Percentiles rank a stretch among this genome's conserved stretches.
These are phyloP conservation scores for Fraxinus sp. DNA, from an alignment of 305 asterid genomes.

Conservation along the genomic window DNA sequence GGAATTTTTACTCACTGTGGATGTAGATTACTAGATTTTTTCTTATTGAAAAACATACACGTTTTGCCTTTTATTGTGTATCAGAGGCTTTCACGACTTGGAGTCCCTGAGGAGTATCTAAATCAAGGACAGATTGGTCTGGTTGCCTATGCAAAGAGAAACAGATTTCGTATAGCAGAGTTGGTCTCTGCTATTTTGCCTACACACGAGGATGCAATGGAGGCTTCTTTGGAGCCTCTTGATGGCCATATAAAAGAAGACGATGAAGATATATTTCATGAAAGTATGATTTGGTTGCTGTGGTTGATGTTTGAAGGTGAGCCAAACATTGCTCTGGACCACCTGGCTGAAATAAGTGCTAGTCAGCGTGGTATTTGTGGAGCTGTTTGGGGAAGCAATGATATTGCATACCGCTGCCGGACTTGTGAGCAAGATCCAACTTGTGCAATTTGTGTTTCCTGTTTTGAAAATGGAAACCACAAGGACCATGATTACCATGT, in stretches of 20 bases:
- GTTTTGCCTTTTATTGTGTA: conserved; percentile 21
- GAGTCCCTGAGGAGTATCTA: conserved; percentile 56
- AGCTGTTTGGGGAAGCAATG: conserved; percentile 76
- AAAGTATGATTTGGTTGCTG: conserved; percentile 74
- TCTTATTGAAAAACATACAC: background rate
- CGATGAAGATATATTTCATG: conserved; percentile 44
- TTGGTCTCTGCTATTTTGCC: conserved; percentile 72
- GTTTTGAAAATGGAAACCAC: conserved; percentile 87
- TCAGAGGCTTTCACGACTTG: conserved; percentile 81
- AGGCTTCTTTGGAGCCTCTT: background rate
- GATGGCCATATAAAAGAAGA: conserved; percentile 26
- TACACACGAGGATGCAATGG: conserved; percentile 39
- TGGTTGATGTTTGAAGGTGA: conserved; percentile 96
- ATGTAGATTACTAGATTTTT: background rate
- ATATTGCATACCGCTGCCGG: conserved; percentile 82
- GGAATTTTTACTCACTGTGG: background rate
- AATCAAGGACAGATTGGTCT: conserved; percentile 54
- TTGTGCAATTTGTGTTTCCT: conserved; percentile 93
- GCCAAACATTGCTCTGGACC: conserved; percentile 53
- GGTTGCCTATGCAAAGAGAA: conserved; percentile 58
- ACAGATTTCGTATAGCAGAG: conserved; percentile 40
- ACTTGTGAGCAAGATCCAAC: conserved; percentile 92
- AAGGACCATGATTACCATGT: conserved; percentile 86
- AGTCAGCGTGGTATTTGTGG: conserved; percentile 87
- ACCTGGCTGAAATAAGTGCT: conserved; percentile 49